phyloP scores from a whole-genome alignment of 768 basidiomycete genomes.

The Russula abietina region DNA sequence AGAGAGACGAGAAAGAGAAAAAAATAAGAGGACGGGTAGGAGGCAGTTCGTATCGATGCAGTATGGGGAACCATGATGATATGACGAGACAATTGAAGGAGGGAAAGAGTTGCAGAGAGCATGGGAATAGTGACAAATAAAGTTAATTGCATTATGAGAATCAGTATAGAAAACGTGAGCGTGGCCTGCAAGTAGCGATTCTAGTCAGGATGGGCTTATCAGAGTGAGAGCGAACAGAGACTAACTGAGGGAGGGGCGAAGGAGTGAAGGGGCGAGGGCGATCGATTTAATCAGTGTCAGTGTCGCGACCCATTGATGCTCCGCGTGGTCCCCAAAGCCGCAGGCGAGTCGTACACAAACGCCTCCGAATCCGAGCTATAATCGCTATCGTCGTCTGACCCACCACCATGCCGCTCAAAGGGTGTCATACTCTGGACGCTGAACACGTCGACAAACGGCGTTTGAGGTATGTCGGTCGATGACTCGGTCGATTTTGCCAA shows the following conservation, averaged over 20 bases:
- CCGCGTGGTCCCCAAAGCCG: slow-evolving; percentile 11
- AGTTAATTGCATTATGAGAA: slow-evolving; percentile 1
- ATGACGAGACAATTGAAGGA: background rate
- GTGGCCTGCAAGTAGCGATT: background rate
- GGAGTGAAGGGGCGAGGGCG: background rate
- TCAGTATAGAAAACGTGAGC: background rate
- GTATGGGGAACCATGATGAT: background rate
- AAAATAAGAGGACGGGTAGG: background rate
- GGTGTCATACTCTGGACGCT: slow-evolving; percentile 40
- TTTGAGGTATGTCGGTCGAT: slow-evolving; percentile 55
- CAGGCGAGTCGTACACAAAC: slow-evolving; percentile 34
- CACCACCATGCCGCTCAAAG: slow-evolving; percentile 18
- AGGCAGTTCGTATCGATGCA: background rate
- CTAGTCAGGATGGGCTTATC: background rate
- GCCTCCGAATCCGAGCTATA: slow-evolving; percentile 33
- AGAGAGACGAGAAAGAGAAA: background rate
- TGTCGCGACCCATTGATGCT: background rate
- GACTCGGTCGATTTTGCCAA: slow-evolving; percentile 70
- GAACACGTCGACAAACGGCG: slow-evolving; percentile 78
- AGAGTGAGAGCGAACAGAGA: background rate
- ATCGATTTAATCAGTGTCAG: background rate
- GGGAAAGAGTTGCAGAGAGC: too few species aligned
- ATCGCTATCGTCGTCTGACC: slow-evolving; percentile 32
- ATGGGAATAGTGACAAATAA: background rate
- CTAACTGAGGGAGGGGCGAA: background rate